Evolutionary conservation across 2,329 filamentous ascomycete genomes (phyloP).

Genomic region (Aureobasidium sp.): DNA sequence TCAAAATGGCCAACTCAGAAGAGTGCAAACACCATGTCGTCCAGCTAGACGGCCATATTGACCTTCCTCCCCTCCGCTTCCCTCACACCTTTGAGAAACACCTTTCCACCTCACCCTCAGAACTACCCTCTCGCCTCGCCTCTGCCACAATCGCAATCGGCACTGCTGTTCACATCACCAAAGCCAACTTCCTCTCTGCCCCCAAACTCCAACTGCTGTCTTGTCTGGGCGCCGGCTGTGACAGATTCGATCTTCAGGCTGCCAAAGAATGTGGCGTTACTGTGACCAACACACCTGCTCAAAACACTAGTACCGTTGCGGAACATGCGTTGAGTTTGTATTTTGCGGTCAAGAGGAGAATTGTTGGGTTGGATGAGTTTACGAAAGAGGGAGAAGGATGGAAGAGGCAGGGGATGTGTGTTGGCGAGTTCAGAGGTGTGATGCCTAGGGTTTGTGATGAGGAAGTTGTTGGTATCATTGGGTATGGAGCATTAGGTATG

Average conservation of each 20-base stretch:
- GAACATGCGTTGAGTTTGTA: constrained; percentile 48
- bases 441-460: constrained; percentile 40
- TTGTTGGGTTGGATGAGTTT: constrained; percentile 33
- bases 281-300: constrained; percentile 41
- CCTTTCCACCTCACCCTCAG: constrained; percentile 26
- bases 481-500: constrained; percentile 43
- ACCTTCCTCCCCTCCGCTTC: constrained; percentile 36
- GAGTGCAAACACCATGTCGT: constrained; percentile 40
- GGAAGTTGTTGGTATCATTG: constrained; percentile 44
- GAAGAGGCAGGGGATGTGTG: constrained; percentile 33
- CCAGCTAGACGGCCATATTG: constrained; percentile 40
- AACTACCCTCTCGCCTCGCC: constrained; percentile 37
- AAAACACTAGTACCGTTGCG: constrained; percentile 38
- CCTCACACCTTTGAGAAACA: constrained; percentile 38
- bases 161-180: constrained; percentile 36
- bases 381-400: constrained; percentile 34
- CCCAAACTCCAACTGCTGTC: constrained; percentile 41
- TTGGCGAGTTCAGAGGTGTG: constrained; percentile 28
- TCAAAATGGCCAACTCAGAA: neutral
- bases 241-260: constrained; percentile 41
- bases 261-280: constrained; percentile 38
- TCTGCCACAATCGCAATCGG: constrained; percentile 43
- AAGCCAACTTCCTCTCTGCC: constrained; percentile 32
- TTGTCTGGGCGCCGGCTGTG: constrained; percentile 42
- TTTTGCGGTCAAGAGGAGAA: constrained; percentile 39